phyloP scores from a whole-genome alignment of 352 stramenopile genomes.

The Peronospora farinosa region DNA sequence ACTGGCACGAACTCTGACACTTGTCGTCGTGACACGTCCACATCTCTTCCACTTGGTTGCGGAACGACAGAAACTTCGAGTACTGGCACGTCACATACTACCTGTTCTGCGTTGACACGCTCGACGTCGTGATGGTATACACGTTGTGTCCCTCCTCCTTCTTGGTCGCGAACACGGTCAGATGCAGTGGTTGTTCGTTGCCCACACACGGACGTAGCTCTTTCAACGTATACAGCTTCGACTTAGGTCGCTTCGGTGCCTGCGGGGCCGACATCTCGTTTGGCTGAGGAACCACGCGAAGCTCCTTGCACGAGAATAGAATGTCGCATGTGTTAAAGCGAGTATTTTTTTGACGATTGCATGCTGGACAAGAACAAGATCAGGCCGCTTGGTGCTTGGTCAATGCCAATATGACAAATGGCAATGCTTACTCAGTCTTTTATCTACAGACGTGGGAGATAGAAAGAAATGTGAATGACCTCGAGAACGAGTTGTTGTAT shows the following conservation, averaged over 20 bases:
- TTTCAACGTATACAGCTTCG: slow-evolving; percentile 44
- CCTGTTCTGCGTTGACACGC: slow-evolving; percentile 41
- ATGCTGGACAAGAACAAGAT: slow-evolving; percentile 4
- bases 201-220: slow-evolving; percentile 35
- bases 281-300: slow-evolving; percentile 1
- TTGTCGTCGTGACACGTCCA: slow-evolving; percentile 52
- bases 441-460: too few relatives aligned
- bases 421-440: too few relatives aligned
- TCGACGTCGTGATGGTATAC: slow-evolving; percentile 47
- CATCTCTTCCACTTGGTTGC: slow-evolving; percentile 45
- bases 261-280: slow-evolving; percentile 13
- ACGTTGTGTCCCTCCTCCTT: slow-evolving; percentile 50
- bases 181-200: slow-evolving; percentile 42
- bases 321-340: not conserved
- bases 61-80: slow-evolving; percentile 63
- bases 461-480: too few relatives aligned
- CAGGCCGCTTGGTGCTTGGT: slow-evolving; percentile 4
- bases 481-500: not conserved
- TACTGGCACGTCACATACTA: slow-evolving; percentile 58
- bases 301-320: too few relatives aligned
- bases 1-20: slow-evolving; percentile 58
- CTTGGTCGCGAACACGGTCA: slow-evolving; percentile 39
- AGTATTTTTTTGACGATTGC: slow-evolving; percentile 26
- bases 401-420: too few relatives aligned
- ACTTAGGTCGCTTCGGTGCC: slow-evolving; percentile 22